A percentile compares a stretch with the other conserved stretches of the same genome.
phyloP scores from a whole-genome alignment of 805 yeast genomes.

The Starmerella bacillaris region DNA sequence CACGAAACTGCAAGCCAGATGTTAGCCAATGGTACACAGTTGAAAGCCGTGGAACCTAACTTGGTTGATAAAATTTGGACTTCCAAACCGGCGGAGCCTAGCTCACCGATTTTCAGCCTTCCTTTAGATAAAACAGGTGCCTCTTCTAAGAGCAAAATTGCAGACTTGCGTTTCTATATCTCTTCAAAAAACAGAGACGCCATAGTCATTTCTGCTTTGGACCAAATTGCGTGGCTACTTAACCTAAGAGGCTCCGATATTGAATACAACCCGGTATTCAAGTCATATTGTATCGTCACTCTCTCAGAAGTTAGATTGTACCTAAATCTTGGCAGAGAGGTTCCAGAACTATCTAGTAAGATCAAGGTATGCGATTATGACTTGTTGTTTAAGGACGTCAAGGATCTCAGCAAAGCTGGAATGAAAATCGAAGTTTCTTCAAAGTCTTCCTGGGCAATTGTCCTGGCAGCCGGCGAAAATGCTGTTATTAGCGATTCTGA shows the following conservation, averaged over 20 bases:
- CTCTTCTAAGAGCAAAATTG: conserved; percentile 38
- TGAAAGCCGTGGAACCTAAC: conserved; percentile 41
- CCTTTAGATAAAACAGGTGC: conserved; percentile 47
- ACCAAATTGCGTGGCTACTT: conserved; percentile 81
- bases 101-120: conserved; percentile 35
- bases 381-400: conserved; percentile 40
- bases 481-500: conserved; percentile 31
- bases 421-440: conserved; percentile 35
- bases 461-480: conserved; percentile 30
- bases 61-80: conserved; percentile 61
- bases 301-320: conserved; percentile 32
- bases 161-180: conserved; percentile 23
- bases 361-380: conserved; percentile 37
- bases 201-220: conserved; percentile 53
- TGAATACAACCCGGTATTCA: conserved; percentile 73
- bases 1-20: conserved; percentile 19
- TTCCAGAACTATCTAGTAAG: conserved; percentile 26
- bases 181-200: conserved; percentile 22
- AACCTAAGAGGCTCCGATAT: conserved; percentile 73
- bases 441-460: conserved; percentile 50
- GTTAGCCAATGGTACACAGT: conserved; percentile 24
- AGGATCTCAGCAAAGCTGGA: conserved; percentile 14
- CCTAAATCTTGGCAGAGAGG: conserved; percentile 31
- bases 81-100: conserved; percentile 34
- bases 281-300: conserved; percentile 41